phyloP scores from a whole-genome alignment of 164 flowering plant species.

The Dillenia suffruticosa region DNA sequence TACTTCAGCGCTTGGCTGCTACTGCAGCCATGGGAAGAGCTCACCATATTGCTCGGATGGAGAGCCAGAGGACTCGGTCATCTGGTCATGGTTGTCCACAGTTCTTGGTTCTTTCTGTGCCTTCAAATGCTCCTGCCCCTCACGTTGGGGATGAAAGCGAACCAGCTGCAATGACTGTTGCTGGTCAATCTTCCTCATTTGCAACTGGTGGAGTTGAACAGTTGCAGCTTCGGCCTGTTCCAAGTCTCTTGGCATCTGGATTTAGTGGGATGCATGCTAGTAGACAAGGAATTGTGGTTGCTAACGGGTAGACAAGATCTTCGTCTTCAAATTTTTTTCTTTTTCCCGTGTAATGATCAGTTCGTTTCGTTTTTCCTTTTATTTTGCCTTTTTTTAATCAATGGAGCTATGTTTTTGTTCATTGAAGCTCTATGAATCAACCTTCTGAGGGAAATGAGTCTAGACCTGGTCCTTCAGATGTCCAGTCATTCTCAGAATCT shows the following conservation, averaged over 20 bases:
- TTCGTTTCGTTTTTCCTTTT: conserved; percentile 1
- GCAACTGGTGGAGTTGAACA: conserved; percentile 29
- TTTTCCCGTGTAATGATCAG: not conserved
- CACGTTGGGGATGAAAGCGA: conserved; percentile 35
- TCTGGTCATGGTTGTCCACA: conserved; percentile 65
- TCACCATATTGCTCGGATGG: conserved; percentile 69
- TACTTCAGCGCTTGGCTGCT: conserved; percentile 92
- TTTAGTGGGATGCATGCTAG: conserved; percentile 18
- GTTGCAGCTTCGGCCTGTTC: conserved; percentile 27
- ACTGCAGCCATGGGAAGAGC: conserved; percentile 95
- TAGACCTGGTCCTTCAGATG: conserved; percentile 81
- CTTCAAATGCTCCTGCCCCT: conserved; percentile 44
- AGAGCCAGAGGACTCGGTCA: conserved; percentile 60
- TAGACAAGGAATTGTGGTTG: conserved; percentile 23
- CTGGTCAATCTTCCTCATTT: conserved; percentile 28
- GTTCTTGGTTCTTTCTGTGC: conserved; percentile 57
- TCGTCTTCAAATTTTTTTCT: not conserved
- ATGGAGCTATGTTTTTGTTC: not conserved
- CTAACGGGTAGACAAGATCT: conserved; percentile 30
- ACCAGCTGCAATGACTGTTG: conserved; percentile 21
- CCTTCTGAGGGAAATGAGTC: conserved; percentile 48
- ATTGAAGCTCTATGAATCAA: conserved; percentile 36
- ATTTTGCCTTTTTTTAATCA: not conserved
- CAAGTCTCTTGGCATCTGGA: conserved; percentile 39
- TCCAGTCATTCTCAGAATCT: conserved; percentile 75